Percentiles rank a stretch among this genome's conserved stretches.
phyloP scores from a whole-genome alignment of 1,284 basidiomycete species.

The Sanguinoderma infundibulare region DNA sequence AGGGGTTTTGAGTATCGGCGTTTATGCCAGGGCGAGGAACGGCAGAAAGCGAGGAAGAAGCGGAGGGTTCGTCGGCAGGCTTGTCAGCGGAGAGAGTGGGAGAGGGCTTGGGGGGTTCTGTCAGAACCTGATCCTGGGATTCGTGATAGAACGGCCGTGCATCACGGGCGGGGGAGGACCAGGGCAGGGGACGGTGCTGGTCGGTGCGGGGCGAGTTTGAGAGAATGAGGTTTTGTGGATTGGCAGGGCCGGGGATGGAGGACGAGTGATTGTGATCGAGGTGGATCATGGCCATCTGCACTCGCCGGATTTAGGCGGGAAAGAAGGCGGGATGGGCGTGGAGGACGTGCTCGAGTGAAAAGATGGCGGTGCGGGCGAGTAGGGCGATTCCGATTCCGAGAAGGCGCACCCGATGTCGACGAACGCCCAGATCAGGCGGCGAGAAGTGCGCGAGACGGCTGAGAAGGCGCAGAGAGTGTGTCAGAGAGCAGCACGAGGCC shows the following conservation, averaged over 20 bases:
- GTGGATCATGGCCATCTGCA: conserved; percentile 52
- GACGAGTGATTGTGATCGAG: conserved; percentile 58
- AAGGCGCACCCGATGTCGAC: conserved; percentile 20
- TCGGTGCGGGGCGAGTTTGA: conserved; percentile 41
- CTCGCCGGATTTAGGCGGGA: conserved; percentile 36
- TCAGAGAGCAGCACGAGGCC: background rate
- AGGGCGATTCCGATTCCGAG: conserved; percentile 27
- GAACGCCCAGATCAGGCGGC: conserved; percentile 18
- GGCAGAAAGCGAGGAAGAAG: conserved; percentile 16
- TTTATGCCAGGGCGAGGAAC: conserved; percentile 24
- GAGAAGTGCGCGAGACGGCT: conserved; percentile 4
- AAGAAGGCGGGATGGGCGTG: conserved; percentile 21
- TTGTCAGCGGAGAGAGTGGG: conserved; percentile 23
- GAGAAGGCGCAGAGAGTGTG: background rate
- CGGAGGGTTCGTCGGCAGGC: conserved; percentile 6
- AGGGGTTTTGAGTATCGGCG: conserved; percentile 33
- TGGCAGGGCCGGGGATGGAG: conserved; percentile 44
- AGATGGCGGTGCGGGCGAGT: conserved; percentile 29
- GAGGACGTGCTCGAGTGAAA: conserved; percentile 27
- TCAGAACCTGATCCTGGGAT: conserved; percentile 33
- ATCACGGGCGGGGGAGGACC: conserved; percentile 42
- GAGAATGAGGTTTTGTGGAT: conserved; percentile 50
- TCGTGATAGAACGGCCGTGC: conserved; percentile 35
- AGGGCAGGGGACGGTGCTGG: conserved; percentile 46
- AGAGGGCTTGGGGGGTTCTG: conserved; percentile 30